A percentile compares a stretch with the other conserved stretches of the same genome.
Conservation (phyloP, 352 stramenopile genomes). For the Phytopythium aichiense region DNA sequence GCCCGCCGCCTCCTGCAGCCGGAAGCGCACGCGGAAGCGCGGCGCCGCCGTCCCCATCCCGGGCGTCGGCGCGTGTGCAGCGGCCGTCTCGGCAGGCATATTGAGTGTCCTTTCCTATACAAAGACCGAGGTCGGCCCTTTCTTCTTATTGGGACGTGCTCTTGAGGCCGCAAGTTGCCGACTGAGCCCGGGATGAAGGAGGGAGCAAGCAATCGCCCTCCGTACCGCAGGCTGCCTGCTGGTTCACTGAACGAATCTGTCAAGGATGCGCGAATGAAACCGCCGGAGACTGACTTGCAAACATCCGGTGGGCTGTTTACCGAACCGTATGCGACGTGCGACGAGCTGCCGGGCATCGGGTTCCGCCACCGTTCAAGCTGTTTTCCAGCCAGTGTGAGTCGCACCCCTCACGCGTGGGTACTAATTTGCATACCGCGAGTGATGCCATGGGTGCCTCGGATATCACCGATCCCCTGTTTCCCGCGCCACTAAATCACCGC, state of each 20-base stretch:
- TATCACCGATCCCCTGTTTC: background rate
- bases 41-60: background rate
- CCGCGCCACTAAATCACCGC: background rate
- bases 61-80: background rate
- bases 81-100: conserved; percentile 1
- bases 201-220: background rate
- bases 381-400: background rate
- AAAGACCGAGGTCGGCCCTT: background rate
- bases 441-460: background rate
- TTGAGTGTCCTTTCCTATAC: background rate
- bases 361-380: background rate
- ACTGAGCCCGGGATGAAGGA: background rate
- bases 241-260: too few species aligned
- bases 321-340: background rate
- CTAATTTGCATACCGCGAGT: too few species aligned
- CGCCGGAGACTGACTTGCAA: background rate
- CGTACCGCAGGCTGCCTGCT: background rate
- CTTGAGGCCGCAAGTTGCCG: background rate
- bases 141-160: background rate
- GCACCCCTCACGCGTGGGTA: background rate
- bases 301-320: background rate
- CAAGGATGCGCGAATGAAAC: background rate
- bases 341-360: too few species aligned
- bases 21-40: conserved; percentile 14
- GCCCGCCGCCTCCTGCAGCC: conserved; percentile 30